These are phyloP conservation scores for Penicillium griseofulvum DNA, from an alignment of 2,329 filamentous ascomycete genomes.

Conservation along the genomic window DNA sequence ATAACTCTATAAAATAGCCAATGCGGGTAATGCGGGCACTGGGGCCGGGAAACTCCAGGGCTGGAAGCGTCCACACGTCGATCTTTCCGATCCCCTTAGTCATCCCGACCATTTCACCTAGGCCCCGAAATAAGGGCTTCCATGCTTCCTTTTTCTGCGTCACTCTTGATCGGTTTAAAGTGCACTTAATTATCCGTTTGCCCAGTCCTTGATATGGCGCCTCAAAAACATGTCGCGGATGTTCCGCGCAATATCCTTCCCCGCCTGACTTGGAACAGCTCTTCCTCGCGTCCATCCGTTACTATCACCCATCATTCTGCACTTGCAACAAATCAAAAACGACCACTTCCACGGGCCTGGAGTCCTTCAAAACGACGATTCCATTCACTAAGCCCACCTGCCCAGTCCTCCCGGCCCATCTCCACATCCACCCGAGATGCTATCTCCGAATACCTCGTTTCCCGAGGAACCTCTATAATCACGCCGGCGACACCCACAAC, in stretches of 20 bases:
- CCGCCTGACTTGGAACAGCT: constrained; percentile 43
- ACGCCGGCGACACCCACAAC: constrained; percentile 16
- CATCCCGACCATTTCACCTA: constrained; percentile 1
- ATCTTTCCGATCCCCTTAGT: constrained; percentile 6
- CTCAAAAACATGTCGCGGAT: constrained; percentile 42
- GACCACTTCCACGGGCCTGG: constrained; percentile 23
- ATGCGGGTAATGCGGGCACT: background rate
- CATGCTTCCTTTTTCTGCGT: background rate
- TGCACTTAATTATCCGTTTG: background rate
- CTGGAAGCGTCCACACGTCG: background rate
- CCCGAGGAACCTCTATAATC: constrained; percentile 19
- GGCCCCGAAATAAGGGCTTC: background rate
- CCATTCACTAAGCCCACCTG: constrained; percentile 11
- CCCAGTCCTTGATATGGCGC: constrained; percentile 35
- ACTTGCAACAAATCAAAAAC: constrained; percentile 26
- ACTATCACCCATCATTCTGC: constrained; percentile 28
- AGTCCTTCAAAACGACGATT: constrained; percentile 23
- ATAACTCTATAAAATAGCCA: background rate
- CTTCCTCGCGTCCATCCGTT: constrained; percentile 33
- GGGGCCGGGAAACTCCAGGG: constrained; percentile 1
- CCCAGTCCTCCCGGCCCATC: constrained; percentile 15
- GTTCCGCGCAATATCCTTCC: constrained; percentile 45
- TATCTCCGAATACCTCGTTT: constrained; percentile 18
- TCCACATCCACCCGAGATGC: constrained; percentile 15
- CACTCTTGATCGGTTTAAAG: background rate